A percentile compares a stretch with the other conserved stretches of the same genome.
Conservation (phyloP, 352 stramenopile genomes). For the Globisporangium alternatum region DNA sequence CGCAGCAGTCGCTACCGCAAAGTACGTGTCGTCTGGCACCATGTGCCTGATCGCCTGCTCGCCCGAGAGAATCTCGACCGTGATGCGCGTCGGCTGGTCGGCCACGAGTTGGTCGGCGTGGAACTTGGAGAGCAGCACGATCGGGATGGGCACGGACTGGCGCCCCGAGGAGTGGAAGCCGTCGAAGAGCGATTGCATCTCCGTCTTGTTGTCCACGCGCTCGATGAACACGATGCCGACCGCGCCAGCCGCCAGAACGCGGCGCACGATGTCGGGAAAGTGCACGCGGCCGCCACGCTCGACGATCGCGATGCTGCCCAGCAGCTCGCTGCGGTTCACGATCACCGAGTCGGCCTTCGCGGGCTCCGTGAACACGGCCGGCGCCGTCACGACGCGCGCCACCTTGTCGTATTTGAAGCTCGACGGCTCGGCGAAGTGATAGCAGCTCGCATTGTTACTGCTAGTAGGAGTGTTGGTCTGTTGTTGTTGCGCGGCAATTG, state of each 20-base stretch:
- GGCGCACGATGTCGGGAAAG: slow-evolving; percentile 82
- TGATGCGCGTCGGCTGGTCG: slow-evolving; percentile 50
- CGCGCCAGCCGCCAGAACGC: slow-evolving; percentile 58
- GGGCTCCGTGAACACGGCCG: slow-evolving; percentile 61
- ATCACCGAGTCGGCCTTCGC: slow-evolving; percentile 69
- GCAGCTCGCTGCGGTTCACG: slow-evolving; percentile 47
- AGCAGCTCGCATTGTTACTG: slow-evolving; percentile 21
- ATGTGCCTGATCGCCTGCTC: slow-evolving; percentile 69
- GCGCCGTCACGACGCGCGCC: slow-evolving; percentile 41
- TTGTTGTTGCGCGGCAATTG: not conserved
- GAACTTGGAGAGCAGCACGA: slow-evolving; percentile 75
- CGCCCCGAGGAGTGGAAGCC: slow-evolving; percentile 84
- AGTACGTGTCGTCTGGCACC: slow-evolving; percentile 68
- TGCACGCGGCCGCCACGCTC: slow-evolving; percentile 77
- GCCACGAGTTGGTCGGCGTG: slow-evolving; percentile 70
- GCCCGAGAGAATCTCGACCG: slow-evolving; percentile 68
- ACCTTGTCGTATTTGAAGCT: slow-evolving; percentile 79
- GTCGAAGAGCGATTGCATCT: slow-evolving; percentile 78
- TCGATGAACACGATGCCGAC: slow-evolving; percentile 81
- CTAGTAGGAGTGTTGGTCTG: slow-evolving; percentile 3
- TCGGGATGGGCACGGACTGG: slow-evolving; percentile 68
- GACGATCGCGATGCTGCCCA: slow-evolving; percentile 71
- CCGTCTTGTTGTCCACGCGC: slow-evolving; percentile 43
- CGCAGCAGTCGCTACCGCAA: slow-evolving; percentile 66
- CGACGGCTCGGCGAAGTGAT: slow-evolving; percentile 81